phyloP scores from a whole-genome alignment of 1,139 yeast species.

The Torulaspora pretoriensis region DNA sequence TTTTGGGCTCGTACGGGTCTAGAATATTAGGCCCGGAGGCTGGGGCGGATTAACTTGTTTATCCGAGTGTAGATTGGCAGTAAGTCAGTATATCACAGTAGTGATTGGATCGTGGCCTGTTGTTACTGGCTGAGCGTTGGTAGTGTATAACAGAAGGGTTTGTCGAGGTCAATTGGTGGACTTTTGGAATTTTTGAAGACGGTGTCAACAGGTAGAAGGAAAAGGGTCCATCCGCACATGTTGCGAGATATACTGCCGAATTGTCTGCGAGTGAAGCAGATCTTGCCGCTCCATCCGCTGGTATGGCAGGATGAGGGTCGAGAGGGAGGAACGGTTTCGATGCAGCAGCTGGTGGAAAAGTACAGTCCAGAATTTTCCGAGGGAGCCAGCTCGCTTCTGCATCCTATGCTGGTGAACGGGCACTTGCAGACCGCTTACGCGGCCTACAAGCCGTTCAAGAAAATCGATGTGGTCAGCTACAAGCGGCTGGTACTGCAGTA shows the following conservation, averaged over 20 bases:
- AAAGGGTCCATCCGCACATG: conserved; percentile 5
- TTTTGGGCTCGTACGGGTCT: neutral
- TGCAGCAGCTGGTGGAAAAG: conserved; percentile 33
- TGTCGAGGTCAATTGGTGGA: too few species aligned
- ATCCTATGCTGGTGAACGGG: conserved; percentile 62
- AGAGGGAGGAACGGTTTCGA: conserved; percentile 7
- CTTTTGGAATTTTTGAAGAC: neutral
- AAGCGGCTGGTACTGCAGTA: conserved; percentile 51
- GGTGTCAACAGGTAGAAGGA: conserved; percentile 3
- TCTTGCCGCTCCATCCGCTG: conserved; percentile 8
- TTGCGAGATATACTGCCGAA: conserved; percentile 12
- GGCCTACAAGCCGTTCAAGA: conserved; percentile 38
- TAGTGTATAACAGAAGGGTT: neutral
- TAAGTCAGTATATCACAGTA: neutral
- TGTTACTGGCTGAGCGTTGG: neutral
- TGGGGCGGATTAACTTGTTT: neutral
- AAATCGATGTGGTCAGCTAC: conserved; percentile 45
- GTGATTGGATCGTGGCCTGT: neutral
- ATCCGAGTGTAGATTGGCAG: neutral
- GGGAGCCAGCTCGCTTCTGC: conserved; percentile 44
- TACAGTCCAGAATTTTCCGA: conserved; percentile 42
- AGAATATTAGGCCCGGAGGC: neutral
- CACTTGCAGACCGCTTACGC: conserved; percentile 64
- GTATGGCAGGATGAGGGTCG: conserved; percentile 7
- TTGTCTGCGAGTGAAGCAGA: conserved; percentile 12